Base-by-base conservation (phyloP, 352 stramenopile species). In the Thalassiosira livingstoniorum region DNA sequence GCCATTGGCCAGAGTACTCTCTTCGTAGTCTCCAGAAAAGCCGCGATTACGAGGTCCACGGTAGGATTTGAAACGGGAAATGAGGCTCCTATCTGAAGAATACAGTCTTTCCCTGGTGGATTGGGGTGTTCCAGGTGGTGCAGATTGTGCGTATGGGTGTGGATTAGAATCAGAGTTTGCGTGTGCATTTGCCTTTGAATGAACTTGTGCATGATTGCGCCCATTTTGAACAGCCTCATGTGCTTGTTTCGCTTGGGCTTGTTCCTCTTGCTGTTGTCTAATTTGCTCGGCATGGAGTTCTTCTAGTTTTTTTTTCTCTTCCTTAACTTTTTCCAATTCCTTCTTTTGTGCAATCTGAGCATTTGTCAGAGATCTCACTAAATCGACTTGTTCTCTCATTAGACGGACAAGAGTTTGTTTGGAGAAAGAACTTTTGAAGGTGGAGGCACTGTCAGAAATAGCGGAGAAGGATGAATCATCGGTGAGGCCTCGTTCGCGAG, bases 331-430 rank as follows among this genome's bases (percentile, higher is more conserved):
- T 39, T 84, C 77, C 23, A 84, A 60, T 21, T 84, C 77, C 21
- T 68, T 62, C 42, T 84, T 84, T 37, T 78, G 68, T 18, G 68
- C 70, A 47, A 84, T 60, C 63, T 80, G 77, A 7, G 77, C 77
- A 66, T 84, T 80, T 11, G 77, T 80, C 54, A 84, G 72, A 18
- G 21, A 57, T 4, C 77, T 42, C 15, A 84, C 77, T 2, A 84
- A 37, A 31, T 84, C 72, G 39, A 84, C 31, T 27, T 84, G 77
- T 53, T 84, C 77, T 1, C 55, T 39, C 77, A 84, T 84, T 10
- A 84, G 29, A 37, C 62, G 70, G 7, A 84, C 54, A n/a, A 84
- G 45, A 13, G 63, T 47, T 29, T 71, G 51, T 43, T 84, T 84
- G 53, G 65, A 74, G 25, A 74, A n/a, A 27, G 2, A 10, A 7